Percentiles rank a stretch among this genome's conserved stretches.
phyloP scores from a whole-genome alignment of 2,329 filamentous ascomycete species.

The Mycocentrospora acerina region DNA sequence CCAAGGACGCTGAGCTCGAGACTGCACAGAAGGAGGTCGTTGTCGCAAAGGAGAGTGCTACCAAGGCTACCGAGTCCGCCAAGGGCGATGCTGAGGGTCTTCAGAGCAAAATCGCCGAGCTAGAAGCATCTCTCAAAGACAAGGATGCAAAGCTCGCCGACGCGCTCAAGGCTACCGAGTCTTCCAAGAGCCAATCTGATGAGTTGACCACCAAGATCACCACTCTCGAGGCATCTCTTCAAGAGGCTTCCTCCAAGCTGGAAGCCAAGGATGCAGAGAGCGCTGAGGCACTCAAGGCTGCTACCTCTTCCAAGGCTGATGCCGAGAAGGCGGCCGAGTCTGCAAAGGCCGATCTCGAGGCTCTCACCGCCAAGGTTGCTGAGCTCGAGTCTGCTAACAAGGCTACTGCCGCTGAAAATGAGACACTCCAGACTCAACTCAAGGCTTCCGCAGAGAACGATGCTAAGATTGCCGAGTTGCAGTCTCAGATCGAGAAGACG shows the following conservation, averaged over 20 bases:
- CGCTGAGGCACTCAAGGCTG: slow-evolving; percentile 6
- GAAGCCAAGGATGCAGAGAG: slow-evolving; percentile 5
- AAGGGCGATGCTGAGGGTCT: slow-evolving; percentile 20
- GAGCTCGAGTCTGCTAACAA: slow-evolving; percentile 13
- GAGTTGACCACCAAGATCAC: slow-evolving; percentile 8
- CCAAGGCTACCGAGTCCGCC: slow-evolving; percentile 15
- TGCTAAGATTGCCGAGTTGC: slow-evolving; percentile 19
- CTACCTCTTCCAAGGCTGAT: slow-evolving; percentile 3
- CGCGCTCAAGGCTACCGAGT: slow-evolving; percentile 10
- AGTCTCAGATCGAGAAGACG: slow-evolving; percentile 24
- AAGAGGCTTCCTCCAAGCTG: background rate
- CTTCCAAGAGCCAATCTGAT: slow-evolving; percentile 48
- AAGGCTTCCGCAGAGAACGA: slow-evolving; percentile 19
- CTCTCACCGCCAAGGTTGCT: slow-evolving; percentile 12
- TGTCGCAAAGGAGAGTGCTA: slow-evolving; percentile 14
- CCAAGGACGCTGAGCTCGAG: slow-evolving; percentile 25
- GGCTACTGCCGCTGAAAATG: slow-evolving; percentile 9
- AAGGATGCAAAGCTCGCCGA: slow-evolving; percentile 22
- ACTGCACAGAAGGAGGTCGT: slow-evolving; percentile 14
- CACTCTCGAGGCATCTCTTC: slow-evolving; percentile 9
- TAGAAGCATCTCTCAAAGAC: slow-evolving; percentile 24
- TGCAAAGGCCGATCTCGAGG: slow-evolving; percentile 6
- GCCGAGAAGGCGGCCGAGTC: slow-evolving; percentile 7
- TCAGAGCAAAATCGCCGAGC: slow-evolving; percentile 16
- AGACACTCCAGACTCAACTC: slow-evolving; percentile 12